Conservation (phyloP, 257 asterid species). For the Solanum okadae region DNA sequence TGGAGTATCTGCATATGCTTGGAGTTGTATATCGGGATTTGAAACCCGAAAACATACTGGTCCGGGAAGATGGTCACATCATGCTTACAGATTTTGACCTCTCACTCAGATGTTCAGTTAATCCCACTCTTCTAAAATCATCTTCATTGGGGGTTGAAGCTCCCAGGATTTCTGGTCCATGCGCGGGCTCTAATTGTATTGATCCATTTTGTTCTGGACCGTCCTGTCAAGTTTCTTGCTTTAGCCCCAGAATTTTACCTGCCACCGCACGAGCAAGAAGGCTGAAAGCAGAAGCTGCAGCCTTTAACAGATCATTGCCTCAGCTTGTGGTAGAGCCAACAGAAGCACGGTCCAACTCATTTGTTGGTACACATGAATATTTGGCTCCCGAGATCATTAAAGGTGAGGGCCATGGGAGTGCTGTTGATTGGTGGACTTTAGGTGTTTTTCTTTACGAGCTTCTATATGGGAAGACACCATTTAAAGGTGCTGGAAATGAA, state of each 20-base stretch:
- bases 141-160: constrained; percentile 43
- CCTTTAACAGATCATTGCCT: constrained; percentile 44
- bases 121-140: constrained; percentile 60
- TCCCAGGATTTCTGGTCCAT: constrained; percentile 78
- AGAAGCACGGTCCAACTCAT: constrained; percentile 88
- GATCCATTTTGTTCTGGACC: constrained; percentile 94
- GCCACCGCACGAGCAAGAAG: constrained; percentile 42
- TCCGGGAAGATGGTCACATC: constrained; percentile 89
- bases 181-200: constrained; percentile 80
- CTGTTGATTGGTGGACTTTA: constrained; percentile 98
- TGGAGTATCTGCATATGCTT: constrained; percentile 90
- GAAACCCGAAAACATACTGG: constrained; percentile 83
- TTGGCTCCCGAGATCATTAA: constrained; percentile 91
- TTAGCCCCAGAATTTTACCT: constrained; percentile 56
- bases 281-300: constrained; percentile 37
- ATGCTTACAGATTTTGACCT: constrained; percentile 91
- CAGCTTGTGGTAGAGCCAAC: constrained; percentile 93
- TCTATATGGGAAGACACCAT: constrained; percentile 83
- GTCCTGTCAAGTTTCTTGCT: constrained; percentile 86
- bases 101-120: constrained; percentile 80
- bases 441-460: constrained; percentile 87
- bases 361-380: constrained; percentile 93
- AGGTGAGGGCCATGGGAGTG: constrained; percentile 94
- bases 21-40: constrained; percentile 89
- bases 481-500: constrained; percentile 68